A percentile compares a stretch with the other conserved stretches of the same genome.
Evolutionary conservation across 352 stramenopile species (phyloP).

Genomic region (Globisporangium paroecandrum): DNA sequence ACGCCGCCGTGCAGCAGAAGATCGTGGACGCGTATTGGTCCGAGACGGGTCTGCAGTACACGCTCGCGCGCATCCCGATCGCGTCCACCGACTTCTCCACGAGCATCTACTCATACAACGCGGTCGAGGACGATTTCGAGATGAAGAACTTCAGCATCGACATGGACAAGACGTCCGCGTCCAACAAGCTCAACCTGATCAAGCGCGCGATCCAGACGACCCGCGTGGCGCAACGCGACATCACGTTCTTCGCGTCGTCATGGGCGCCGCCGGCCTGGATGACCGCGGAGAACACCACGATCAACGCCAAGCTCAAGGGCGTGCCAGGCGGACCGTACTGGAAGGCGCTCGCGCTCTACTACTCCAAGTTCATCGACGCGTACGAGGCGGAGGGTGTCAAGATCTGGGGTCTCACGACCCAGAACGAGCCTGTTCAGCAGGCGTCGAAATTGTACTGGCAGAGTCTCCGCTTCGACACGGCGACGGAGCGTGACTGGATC

Average conservation of each 20-base stretch:
- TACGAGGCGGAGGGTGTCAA: conserved; percentile 73
- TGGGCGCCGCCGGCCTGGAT: conserved; percentile 88
- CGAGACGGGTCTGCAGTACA: conserved; percentile 79
- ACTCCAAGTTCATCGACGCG: conserved; percentile 81
- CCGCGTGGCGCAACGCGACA: conserved; percentile 27
- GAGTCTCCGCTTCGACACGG: conserved; percentile 39
- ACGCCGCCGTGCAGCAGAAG: conserved; percentile 48
- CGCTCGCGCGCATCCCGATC: conserved; percentile 80
- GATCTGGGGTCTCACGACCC: conserved; percentile 79
- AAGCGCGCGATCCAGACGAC: conserved; percentile 45
- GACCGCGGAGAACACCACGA: conserved; percentile 65
- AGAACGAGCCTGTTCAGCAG: conserved; percentile 78
- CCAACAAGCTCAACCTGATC: conserved; percentile 74
- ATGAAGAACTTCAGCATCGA: conserved; percentile 83
- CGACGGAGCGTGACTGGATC: conserved; percentile 60
- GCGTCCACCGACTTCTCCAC: conserved; percentile 85
- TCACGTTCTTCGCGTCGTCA: conserved; percentile 73
- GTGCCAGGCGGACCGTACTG: conserved; percentile 55
- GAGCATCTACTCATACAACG: conserved; percentile 85
- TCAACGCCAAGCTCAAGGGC: conserved; percentile 58
- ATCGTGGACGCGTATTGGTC: conserved; percentile 82
- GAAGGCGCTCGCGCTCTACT: conserved; percentile 82
- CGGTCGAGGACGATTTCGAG: conserved; percentile 69
- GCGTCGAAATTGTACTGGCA: conserved; percentile 46
- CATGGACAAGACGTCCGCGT: conserved; percentile 58